Percentiles rank a stretch among this genome's conserved stretches.
phyloP scores from a whole-genome alignment of 768 basidiomycete species.

The Russula emetica region DNA sequence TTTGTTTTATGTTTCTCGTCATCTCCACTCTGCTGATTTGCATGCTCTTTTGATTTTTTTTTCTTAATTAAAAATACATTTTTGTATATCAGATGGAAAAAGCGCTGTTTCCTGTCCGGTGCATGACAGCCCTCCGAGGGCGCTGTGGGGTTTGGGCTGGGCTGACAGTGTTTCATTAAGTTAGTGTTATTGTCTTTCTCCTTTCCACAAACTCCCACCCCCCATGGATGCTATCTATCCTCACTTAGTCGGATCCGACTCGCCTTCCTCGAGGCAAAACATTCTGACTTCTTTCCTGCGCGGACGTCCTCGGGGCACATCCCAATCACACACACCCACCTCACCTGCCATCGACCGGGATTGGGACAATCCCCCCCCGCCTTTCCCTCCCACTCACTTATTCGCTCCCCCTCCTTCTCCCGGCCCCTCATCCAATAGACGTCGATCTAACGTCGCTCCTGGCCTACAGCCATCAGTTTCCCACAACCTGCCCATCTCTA shows the following conservation, averaged over 20 bases:
- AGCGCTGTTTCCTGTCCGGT: not conserved
- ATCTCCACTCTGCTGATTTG: not conserved
- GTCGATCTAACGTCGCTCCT: constrained; percentile 39
- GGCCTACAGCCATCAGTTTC: constrained; percentile 39
- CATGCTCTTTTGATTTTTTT: not conserved
- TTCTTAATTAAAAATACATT: not conserved
- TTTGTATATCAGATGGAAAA: no score
- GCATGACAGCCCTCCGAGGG: not conserved
- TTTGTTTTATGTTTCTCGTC: constrained; percentile 4
- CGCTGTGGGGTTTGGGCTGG: not conserved
- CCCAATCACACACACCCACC: constrained; percentile 48
- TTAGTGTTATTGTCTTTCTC: no score
- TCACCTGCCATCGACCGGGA: constrained; percentile 38
- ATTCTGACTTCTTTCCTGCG: constrained; percentile 73
- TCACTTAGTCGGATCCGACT: constrained; percentile 14
- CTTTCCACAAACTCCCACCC: not conserved
- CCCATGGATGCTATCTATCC: constrained; percentile 15
- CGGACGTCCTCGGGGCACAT: constrained; percentile 62
- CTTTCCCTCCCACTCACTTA: constrained; percentile 36
- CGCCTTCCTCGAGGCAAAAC: constrained; percentile 46
- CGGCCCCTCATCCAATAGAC: constrained; percentile 35
- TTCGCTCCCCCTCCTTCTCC: constrained; percentile 30
- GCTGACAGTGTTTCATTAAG: not conserved
- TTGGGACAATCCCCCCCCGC: constrained; percentile 46
- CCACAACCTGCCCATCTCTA: constrained; percentile 35